Conservation (phyloP, 2,329 filamentous ascomycete genomes). For the Zymoseptoria passerinii region DNA sequence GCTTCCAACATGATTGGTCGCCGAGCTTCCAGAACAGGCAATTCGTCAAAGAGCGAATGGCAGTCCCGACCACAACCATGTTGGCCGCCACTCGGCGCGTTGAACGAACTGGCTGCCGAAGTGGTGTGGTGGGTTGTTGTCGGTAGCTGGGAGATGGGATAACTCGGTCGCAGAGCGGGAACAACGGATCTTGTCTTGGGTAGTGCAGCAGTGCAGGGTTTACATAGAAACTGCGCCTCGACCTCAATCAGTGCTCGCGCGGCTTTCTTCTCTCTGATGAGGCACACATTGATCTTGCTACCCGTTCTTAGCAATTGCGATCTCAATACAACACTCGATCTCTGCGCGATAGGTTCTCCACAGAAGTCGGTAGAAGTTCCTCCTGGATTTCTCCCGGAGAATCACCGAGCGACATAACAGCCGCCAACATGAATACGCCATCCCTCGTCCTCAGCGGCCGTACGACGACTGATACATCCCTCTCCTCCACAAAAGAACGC, state of each 20-base stretch:
- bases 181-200: neutral
- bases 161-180: neutral
- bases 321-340: neutral
- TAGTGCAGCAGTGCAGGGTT: neutral
- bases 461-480: slow-evolving; percentile 15
- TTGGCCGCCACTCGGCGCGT: neutral
- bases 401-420: neutral
- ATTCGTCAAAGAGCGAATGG: neutral
- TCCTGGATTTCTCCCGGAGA: neutral
- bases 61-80: neutral
- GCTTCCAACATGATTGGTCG: neutral
- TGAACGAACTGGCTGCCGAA: neutral
- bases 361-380: neutral
- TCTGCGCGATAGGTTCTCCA: neutral
- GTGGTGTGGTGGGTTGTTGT: neutral
- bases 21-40: neutral
- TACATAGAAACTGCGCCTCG: neutral
- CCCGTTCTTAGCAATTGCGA: neutral
- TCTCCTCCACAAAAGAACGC: slow-evolving; percentile 13
- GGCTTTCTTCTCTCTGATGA: neutral
- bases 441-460: slow-evolving; percentile 24
- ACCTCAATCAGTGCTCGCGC: neutral
- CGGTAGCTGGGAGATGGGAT: neutral
- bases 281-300: neutral
- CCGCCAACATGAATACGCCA: slow-evolving; percentile 21